phyloP scores from a whole-genome alignment of 208 protist species.

The Acanthamoeba healyi region DNA sequence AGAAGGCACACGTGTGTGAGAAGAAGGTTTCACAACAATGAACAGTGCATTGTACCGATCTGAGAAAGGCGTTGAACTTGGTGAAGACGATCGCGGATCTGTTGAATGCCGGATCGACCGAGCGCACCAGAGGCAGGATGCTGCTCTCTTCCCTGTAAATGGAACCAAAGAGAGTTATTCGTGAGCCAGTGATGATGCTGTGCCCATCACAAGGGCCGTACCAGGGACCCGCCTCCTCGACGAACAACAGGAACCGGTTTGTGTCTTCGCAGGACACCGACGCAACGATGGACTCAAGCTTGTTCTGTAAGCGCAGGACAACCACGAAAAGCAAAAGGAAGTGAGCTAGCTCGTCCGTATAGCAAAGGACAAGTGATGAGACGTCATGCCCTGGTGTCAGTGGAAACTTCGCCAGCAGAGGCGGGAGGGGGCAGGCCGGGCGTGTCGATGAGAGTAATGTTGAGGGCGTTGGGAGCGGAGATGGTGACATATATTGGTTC shows the following conservation, averaged over 20 bases:
- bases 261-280: background rate
- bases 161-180: background rate
- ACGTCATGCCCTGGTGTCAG: background rate
- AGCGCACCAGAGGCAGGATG: conserved; percentile 24
- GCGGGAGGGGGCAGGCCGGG: conserved; percentile 7
- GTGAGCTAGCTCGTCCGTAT: too few species aligned
- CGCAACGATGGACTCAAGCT: conserved; percentile 30
- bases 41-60: too few species aligned
- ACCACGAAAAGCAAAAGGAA: background rate
- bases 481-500: conserved; percentile 33
- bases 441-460: conserved; percentile 59
- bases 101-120: conserved; percentile 48
- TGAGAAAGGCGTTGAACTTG: conserved; percentile 22
- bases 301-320: background rate
- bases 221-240: conserved; percentile 20
- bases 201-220: background rate
- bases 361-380: background rate
- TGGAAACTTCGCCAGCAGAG: background rate
- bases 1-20: background rate
- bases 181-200: too few species aligned
- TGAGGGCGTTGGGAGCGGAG: conserved; percentile 24
- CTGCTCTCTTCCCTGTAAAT: conserved; percentile 19
- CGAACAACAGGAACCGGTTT: conserved; percentile 31
- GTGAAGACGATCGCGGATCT: conserved; percentile 34
- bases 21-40: too few species aligned